Conservation (phyloP, 108 stramenopile genomes). For the Fistulifera pelliculosa region DNA sequence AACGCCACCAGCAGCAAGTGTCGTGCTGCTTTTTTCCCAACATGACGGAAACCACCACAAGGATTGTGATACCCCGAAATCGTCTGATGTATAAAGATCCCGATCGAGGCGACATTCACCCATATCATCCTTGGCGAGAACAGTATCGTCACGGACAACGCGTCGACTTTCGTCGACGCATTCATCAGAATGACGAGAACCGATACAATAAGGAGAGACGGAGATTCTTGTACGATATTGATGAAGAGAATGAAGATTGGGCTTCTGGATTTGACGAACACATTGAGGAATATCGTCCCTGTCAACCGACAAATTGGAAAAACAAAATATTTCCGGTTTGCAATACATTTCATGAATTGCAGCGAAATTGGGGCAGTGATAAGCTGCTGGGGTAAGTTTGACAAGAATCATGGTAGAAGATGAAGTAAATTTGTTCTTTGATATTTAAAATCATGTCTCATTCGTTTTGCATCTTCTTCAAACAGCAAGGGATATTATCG, state of each 20-base stretch:
- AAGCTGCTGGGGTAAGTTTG: constrained; percentile 29
- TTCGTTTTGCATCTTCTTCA: background rate
- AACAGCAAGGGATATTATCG: constrained; percentile 5
- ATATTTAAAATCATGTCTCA: too few species aligned
- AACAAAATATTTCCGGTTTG: background rate
- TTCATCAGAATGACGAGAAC: background rate
- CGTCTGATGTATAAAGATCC: too few species aligned
- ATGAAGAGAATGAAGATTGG: too few species aligned
- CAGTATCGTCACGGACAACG: too few species aligned
- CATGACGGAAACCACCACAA: too few species aligned
- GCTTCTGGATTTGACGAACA: too few species aligned
- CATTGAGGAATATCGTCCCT: background rate
- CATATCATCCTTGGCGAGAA: too few species aligned
- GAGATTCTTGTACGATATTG: background rate
- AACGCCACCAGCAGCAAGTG: too few species aligned
- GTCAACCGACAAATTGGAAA: constrained; percentile 2
- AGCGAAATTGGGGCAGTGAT: constrained; percentile 3
- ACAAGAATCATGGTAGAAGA: constrained; percentile 1
- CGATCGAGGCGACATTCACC: too few species aligned
- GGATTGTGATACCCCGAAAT: too few species aligned
- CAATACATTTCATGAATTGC: constrained; percentile 8
- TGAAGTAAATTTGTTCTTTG: too few species aligned
- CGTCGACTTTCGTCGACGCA: background rate
- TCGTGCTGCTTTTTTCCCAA: too few species aligned
- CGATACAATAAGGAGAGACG: constrained; percentile 3